Conservation (phyloP, 192 early-diverging fungal genomes). For the Gonapodya prolifera region DNA sequence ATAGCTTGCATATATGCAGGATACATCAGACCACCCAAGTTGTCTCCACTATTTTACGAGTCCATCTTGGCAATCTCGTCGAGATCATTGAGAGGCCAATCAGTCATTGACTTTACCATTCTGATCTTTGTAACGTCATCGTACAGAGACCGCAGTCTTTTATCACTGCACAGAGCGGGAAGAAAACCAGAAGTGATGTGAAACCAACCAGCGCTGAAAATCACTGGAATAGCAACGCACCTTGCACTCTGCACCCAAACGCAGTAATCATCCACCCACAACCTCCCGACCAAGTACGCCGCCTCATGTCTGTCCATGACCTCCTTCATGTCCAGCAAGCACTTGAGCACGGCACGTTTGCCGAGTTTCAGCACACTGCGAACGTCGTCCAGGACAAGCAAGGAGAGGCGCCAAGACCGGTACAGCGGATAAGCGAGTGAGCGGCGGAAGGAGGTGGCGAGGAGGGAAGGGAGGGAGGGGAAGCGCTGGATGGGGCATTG, state of each 20-base stretch:
- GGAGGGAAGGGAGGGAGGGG: conserved; percentile 39
- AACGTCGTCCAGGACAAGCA: conserved; percentile 67
- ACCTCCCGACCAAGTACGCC: conserved; percentile 75
- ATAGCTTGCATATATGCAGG: no score
- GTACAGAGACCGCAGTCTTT: conserved; percentile 58
- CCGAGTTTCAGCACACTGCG: conserved; percentile 74
- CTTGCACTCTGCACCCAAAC: conserved; percentile 77
- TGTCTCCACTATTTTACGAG: no score
- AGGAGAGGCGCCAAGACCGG: conserved; percentile 61
- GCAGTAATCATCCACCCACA: conserved; percentile 92
- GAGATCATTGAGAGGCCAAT: conserved; percentile 67
- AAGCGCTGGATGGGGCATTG: conserved; percentile 29
- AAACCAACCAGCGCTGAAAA: no score
- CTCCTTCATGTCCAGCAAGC: conserved; percentile 60
- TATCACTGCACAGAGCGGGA: conserved; percentile 59
- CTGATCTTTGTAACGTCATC: conserved; percentile 62
- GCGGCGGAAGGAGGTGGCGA: conserved; percentile 61
- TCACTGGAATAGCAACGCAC: conserved; percentile 29
- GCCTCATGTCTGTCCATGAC: conserved; percentile 76
- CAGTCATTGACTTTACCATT: conserved; percentile 52
- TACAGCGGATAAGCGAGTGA: conserved; percentile 78
- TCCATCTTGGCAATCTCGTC: conserved; percentile 23
- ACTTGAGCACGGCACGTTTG: conserved; percentile 63
- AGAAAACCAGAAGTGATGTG: no score
- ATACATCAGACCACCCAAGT: no score